Evolutionary conservation across 192 early-diverging fungal species (phyloP), one percentile per base, ranked within the genome.

Genomic region (Coemansia sp.): DNA sequence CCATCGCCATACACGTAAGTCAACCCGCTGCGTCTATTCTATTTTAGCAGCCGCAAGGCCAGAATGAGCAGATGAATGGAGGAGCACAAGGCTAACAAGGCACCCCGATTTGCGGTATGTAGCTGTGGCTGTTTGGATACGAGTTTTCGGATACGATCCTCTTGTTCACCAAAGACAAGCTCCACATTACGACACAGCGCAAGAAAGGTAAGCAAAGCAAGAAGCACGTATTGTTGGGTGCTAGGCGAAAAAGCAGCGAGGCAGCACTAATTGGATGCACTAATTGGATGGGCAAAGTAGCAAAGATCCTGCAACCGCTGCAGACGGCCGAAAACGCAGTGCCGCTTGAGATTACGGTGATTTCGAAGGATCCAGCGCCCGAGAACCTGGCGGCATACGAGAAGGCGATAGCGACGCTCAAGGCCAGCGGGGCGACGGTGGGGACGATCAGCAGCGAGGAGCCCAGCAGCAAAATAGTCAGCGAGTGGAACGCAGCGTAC

Each of bases 101-200:
- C 28, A 23, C 8, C 7, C 2, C 5, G 16, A 16, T n/a, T n/a
- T n/a, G n/a, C n/a, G n/a, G n/a, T n/a, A n/a, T 65, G 51, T 63
- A 98, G 86, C 87, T 85, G 45, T 99, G 95, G 95, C 82, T 95
- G 50, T 82, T 95, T 42, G 94, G 94, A 35, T 91, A 93, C 60
- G 95, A 97, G 67, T 91, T 95, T 57, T 83, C 88, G 2, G 91
- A 98, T 54, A 93, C 93, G 5, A 69, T 95, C 22, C 84, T 93
- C 18, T 51, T 94, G 30, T 77, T 95, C 35, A 89, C 89, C 16
- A 81, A 73, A 27, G 86, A 87, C 65, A 90, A 88, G 63, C 63
- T 93, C 18, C 83, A 87, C 19, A 82, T 99, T 63, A 65, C 95
- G 7, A 89, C 90, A 14, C 89, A 88, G 56, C 75, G 68, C 42